Evolutionary conservation across 805 yeast species (phyloP), one percentile per base, ranked within the genome.

Genomic region (Yamadazyma endophytica): DNA sequence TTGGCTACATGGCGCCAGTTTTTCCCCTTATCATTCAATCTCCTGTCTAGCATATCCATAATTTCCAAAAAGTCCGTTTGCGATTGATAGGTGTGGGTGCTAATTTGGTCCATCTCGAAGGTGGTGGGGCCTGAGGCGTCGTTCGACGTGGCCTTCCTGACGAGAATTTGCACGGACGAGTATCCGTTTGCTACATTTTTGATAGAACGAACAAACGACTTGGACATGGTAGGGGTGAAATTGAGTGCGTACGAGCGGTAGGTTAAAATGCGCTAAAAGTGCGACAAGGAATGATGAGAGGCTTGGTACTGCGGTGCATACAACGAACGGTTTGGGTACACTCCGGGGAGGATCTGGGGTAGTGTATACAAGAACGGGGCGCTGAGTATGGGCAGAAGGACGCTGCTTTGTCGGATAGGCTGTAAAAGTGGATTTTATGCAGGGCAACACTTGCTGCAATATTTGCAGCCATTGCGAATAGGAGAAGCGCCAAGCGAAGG

Each of bases 1-100:
- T 90, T 92, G 41, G 94, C 89, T 29, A 90, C 89, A 55, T 90
- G 98, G 44, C 96, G 75, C 97, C 97, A 90, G 61, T 90, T 84
- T 56, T 88, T 89, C 39, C 97, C 97, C 65, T 89, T 89, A 54
- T 90, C 97, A 52, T 90, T 90, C 43, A 90, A 64, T 42, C 98
- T 74, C 44, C 87, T 77, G 61, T 90, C 97, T 26, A 90, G 61
- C 81, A 90, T 87, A 51, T 90, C 97, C 94, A 90, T 84, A 28
- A 88, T 77, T 52, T 88, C 95, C 49, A 87, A 70, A 47, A 88
- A 78, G 47, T 86, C 94, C 5, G 81, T 77, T 40, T 61, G 70
- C 50, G 64, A 61, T 44, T 79, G 82, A 52, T 73, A 81, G 1
- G 96, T 84, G 44, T 75, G 69, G 31, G 76, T 70, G 2, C 95